A percentile compares a stretch with the other conserved stretches of the same genome.
Evolutionary conservation across 441 rosid genomes (phyloP).

Genomic region (Raphanus hybrid): DNA sequence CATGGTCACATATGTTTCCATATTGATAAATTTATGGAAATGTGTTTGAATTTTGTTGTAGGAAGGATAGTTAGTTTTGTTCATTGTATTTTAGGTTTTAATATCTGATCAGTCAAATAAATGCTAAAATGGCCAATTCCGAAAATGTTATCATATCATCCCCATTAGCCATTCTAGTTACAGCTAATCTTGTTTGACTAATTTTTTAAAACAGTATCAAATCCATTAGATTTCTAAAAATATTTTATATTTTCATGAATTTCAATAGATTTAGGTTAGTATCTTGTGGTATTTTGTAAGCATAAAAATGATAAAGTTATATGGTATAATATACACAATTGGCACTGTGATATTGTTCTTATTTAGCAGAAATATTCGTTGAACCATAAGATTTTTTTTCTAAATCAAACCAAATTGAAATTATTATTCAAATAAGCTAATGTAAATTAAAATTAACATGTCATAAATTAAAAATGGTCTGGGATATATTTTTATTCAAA

Average conservation of each 20-base stretch:
- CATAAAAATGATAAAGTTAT: background rate
- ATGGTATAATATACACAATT: background rate
- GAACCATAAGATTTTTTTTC: constrained; percentile 16
- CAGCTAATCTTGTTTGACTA: constrained; percentile 13
- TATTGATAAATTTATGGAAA: background rate
- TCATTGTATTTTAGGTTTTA: constrained; percentile 8
- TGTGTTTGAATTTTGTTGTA: constrained; percentile 14
- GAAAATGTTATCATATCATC: background rate
- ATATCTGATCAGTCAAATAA: background rate
- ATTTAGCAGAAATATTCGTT: background rate
- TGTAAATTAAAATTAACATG: constrained; percentile 11
- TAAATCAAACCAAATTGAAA: background rate
- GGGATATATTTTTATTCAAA: background rate
- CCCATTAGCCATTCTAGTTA: background rate
- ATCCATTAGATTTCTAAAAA: background rate
- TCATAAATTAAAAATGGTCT: background rate
- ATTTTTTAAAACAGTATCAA: background rate
- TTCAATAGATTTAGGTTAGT: background rate
- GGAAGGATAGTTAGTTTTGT: background rate
- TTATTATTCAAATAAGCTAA: background rate
- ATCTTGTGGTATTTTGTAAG: background rate
- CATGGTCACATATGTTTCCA: constrained; percentile 1
- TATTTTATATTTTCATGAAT: background rate
- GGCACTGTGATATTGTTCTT: constrained; percentile 14
- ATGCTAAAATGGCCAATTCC: background rate